Evolutionary conservation across 2,329 filamentous ascomycete species (phyloP).

Genomic region (Zelopaecilomyces penicillatus): DNA sequence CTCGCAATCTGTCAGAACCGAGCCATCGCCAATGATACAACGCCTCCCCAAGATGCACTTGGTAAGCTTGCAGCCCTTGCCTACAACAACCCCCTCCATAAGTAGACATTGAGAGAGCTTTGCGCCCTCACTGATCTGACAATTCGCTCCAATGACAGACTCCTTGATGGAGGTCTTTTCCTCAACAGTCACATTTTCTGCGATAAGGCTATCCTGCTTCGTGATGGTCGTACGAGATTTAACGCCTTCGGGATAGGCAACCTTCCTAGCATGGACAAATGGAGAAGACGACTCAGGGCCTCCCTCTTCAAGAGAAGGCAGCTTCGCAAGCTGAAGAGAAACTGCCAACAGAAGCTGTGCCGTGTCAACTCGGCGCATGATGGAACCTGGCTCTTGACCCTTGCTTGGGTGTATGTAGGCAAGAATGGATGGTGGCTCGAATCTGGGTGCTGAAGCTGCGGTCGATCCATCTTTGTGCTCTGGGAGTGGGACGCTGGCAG

Average conservation of each 20-base stretch:
- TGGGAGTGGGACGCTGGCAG: neutral
- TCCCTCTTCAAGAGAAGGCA: conserved; percentile 61
- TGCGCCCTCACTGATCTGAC: conserved; percentile 77
- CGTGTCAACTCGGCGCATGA: conserved; percentile 85
- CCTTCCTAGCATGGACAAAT: conserved; percentile 69
- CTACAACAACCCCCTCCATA: conserved; percentile 86
- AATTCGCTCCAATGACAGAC: conserved; percentile 78
- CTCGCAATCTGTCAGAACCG: conserved; percentile 78
- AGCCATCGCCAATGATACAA: conserved; percentile 74
- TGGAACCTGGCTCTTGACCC: conserved; percentile 38
- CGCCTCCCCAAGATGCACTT: conserved; percentile 79
- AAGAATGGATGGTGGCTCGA: conserved; percentile 60
- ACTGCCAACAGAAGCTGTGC: conserved; percentile 71
- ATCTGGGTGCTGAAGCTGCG: conserved; percentile 3
- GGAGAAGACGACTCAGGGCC: conserved; percentile 53
- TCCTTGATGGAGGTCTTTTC: conserved; percentile 91
- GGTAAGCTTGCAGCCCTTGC: conserved; percentile 74
- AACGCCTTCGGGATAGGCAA: conserved; percentile 76
- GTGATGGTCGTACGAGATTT: conserved; percentile 76
- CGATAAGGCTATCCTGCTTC: conserved; percentile 72
- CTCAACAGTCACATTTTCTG: conserved; percentile 80
- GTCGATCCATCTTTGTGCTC: neutral
- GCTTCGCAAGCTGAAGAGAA: conserved; percentile 78
- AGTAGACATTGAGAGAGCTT: conserved; percentile 80
- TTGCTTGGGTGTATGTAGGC: conserved; percentile 68